Percentiles rank a stretch among this genome's conserved stretches.
These are phyloP conservation scores for Aureobasidium sp. DNA, from an alignment of 2,329 filamentous ascomycete genomes.

Conservation along the genomic window DNA sequence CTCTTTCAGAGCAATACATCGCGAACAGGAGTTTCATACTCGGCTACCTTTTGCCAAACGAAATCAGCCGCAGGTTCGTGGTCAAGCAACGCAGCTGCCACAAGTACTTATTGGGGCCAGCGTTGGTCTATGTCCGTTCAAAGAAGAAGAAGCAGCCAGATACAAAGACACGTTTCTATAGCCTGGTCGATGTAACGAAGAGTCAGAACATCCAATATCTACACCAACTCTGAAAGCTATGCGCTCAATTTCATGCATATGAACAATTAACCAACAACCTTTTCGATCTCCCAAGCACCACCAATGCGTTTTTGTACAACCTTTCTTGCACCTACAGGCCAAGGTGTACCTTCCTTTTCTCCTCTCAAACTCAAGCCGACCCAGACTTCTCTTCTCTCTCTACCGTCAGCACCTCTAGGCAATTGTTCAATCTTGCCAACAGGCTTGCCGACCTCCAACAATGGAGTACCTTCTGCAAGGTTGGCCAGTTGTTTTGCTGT, in stretches of 20 bases:
- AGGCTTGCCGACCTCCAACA: constrained; percentile 81
- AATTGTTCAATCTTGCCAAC: constrained; percentile 66
- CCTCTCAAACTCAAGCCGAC: constrained; percentile 71
- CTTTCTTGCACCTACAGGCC: constrained; percentile 46
- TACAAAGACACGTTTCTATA: not conserved
- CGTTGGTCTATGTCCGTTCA: not conserved
- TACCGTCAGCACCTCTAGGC: constrained; percentile 40
- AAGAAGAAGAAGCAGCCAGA: not conserved
- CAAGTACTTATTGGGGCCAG: not conserved
- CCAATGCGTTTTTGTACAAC: constrained; percentile 16
- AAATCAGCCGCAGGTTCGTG: not conserved
- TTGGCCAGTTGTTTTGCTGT: constrained; percentile 67
- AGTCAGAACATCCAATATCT: too few relatives aligned
- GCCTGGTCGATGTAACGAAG: not conserved
- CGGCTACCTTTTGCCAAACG: not conserved
- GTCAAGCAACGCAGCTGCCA: not conserved
- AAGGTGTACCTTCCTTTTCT: constrained; percentile 59
- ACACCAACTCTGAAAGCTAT: too few relatives aligned
- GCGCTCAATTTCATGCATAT: too few relatives aligned
- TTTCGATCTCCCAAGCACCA: constrained; percentile 17
- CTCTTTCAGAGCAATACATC: not conserved
- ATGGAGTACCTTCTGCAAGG: constrained; percentile 75
- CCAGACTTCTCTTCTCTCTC: constrained; percentile 65
- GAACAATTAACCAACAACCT: not conserved
- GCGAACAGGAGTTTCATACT: not conserved